Conservation (phyloP, 1,139 yeast genomes). For the Hemisphaericaspora subhashii region DNA sequence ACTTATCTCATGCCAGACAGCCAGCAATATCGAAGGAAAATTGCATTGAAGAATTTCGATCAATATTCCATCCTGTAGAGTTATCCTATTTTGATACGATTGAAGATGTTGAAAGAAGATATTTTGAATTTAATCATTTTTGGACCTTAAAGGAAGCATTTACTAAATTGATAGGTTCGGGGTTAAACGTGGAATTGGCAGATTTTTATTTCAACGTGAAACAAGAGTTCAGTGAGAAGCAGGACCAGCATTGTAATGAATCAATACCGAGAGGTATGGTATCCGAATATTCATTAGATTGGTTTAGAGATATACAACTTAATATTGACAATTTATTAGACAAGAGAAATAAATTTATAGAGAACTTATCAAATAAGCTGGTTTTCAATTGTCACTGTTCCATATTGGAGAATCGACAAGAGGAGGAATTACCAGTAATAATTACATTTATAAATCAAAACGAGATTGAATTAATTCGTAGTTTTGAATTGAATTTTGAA, state of each 20-base stretch:
- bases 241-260: neutral
- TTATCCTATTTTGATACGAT: conserved; percentile 23
- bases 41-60: conserved; percentile 45
- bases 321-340: conserved; percentile 11
- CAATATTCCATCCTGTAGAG: conserved; percentile 51
- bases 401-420: conserved; percentile 14
- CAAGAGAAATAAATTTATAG: conserved; percentile 13
- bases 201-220: conserved; percentile 18
- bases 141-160: conserved; percentile 80
- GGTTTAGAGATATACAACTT: conserved; percentile 16
- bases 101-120: conserved; percentile 18
- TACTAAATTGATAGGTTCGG: conserved; percentile 61
- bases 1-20: conserved; percentile 58
- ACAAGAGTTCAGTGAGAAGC: conserved; percentile 7
- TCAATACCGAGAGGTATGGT: neutral
- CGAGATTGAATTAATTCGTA: conserved; percentile 2
- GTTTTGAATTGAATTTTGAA: conserved; percentile 11
- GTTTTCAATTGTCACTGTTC: conserved; percentile 24
- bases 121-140: conserved; percentile 46
- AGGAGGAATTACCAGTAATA: conserved; percentile 25
- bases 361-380: conserved; percentile 8
- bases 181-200: conserved; percentile 54
- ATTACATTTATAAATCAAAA: conserved; percentile 24
- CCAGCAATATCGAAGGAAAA: conserved; percentile 29
- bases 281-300: conserved; percentile 11